phyloP scores from a whole-genome alignment of 2,329 filamentous ascomycete genomes.

The Clonostachys rhizophaga region DNA sequence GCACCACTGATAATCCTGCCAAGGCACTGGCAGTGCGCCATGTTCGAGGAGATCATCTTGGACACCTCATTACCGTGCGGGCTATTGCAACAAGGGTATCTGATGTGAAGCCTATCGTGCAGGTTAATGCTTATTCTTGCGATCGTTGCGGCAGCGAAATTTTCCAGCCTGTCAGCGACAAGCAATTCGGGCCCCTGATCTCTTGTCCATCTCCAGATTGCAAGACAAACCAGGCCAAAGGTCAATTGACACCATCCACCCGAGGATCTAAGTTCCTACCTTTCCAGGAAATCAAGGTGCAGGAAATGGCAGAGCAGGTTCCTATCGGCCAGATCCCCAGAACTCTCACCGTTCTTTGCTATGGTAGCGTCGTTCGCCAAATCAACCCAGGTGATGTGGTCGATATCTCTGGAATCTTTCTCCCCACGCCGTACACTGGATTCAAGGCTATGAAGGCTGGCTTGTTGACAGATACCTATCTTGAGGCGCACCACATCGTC shows the following conservation, averaged over 20 bases:
- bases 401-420: constrained; percentile 90
- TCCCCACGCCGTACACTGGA: constrained; percentile 97
- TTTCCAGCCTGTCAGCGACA: constrained; percentile 91
- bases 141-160: constrained; percentile 96
- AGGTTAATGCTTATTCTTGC: constrained; percentile 96
- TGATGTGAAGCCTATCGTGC: constrained; percentile 95
- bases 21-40: constrained; percentile 84
- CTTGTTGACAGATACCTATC: constrained; percentile 92
- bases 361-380: constrained; percentile 79
- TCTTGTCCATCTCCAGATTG: constrained; percentile 90
- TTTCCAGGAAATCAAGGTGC: constrained; percentile 98
- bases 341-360: constrained; percentile 83
- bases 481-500: constrained; percentile 88
- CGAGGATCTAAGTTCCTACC: constrained; percentile 94
- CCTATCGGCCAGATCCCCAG: constrained; percentile 96
- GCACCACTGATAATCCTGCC: constrained; percentile 56
- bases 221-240: constrained; percentile 84
- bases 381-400: constrained; percentile 93
- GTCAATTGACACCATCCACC: constrained; percentile 91
- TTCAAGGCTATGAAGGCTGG: constrained; percentile 97
- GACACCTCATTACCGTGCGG: constrained; percentile 87
- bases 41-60: constrained; percentile 88
- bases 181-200: constrained; percentile 82
- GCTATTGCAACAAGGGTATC: constrained; percentile 94
- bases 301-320: constrained; percentile 98